phyloP scores from a whole-genome alignment of 192 early-diverging fungal species.

The Rhizophagus clarus region DNA sequence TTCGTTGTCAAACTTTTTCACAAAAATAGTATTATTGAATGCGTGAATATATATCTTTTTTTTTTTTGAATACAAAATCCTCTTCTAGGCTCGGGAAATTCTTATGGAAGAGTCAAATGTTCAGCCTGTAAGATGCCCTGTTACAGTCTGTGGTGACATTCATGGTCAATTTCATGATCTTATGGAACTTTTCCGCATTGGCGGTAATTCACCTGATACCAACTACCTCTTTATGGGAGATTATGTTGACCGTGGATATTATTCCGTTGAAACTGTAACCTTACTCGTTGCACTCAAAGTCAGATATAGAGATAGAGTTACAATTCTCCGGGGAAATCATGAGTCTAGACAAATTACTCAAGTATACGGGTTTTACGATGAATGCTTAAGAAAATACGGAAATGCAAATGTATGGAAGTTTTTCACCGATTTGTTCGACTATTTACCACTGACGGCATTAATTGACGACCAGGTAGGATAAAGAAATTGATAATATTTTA shows the following conservation, averaged over 20 bases:
- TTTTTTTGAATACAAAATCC: slow-evolving; percentile 32
- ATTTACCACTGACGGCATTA: slow-evolving; percentile 91
- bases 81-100: slow-evolving; percentile 89
- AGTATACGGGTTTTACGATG: slow-evolving; percentile 99
- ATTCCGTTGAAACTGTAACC: slow-evolving; percentile 97
- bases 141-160: slow-evolving; percentile 98
- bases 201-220: slow-evolving; percentile 94
- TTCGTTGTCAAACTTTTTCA: background rate
- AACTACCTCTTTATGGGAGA: slow-evolving; percentile 99
- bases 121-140: slow-evolving; percentile 96
- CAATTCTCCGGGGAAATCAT: slow-evolving; percentile 97
- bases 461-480: slow-evolving; percentile 85
- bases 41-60: slow-evolving; percentile 24
- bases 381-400: slow-evolving; percentile 98
- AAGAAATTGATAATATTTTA: background rate
- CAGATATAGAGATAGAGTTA: slow-evolving; percentile 87
- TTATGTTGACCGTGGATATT: slow-evolving; percentile 99
- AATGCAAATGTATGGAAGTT: slow-evolving; percentile 98
- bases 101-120: slow-evolving; percentile 97
- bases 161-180: slow-evolving; percentile 99
- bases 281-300: slow-evolving; percentile 95
- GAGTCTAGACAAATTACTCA: slow-evolving; percentile 99
- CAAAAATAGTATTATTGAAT: slow-evolving; percentile 24
- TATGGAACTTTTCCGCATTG: slow-evolving; percentile 95
- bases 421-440: slow-evolving; percentile 98